These are phyloP conservation scores for Arthrobotrys iridis DNA, from an alignment of 2,329 filamentous ascomycete species.

Conservation along the genomic window DNA sequence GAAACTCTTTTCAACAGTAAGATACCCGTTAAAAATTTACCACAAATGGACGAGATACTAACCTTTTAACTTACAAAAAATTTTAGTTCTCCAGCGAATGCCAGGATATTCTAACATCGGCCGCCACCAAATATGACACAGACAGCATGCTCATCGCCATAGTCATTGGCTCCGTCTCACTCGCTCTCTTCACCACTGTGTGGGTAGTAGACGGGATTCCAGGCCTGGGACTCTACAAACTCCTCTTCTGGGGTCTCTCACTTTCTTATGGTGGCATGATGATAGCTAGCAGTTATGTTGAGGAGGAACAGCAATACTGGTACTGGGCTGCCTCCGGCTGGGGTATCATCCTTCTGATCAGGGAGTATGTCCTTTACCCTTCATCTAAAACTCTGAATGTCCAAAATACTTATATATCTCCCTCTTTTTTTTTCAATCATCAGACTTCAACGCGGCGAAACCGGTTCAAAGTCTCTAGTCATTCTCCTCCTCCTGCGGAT, in stretches of 20 bases:
- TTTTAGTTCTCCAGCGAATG: conserved; percentile 76
- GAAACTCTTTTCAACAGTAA: conserved; percentile 33
- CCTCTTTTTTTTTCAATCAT: conserved; percentile 53
- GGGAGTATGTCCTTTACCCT: conserved; percentile 59
- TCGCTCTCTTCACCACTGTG: conserved; percentile 56
- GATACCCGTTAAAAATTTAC: neutral
- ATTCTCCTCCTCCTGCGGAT: conserved; percentile 73
- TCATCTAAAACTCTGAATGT: neutral
- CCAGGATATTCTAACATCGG: conserved; percentile 83
- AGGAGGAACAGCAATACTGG: conserved; percentile 99
- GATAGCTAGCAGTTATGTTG: conserved; percentile 97
- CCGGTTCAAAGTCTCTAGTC: conserved; percentile 60
- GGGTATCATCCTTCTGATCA: conserved; percentile 68
- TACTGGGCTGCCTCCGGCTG: conserved; percentile 85
- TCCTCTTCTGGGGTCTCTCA: conserved; percentile 59
- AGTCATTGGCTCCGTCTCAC: conserved; percentile 60
- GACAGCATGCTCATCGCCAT: conserved; percentile 68
- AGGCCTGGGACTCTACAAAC: conserved; percentile 25
- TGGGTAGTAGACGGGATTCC: conserved; percentile 34
- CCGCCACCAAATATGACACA: conserved; percentile 91
- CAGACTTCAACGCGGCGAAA: conserved; percentile 51
- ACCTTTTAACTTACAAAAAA: neutral
- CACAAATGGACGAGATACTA: neutral
- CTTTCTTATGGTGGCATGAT: conserved; percentile 83
- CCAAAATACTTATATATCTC: conserved; percentile 10